Base-by-base conservation (phyloP, 2,329 filamentous ascomycete genomes). In the Lachnellula arida region DNA sequence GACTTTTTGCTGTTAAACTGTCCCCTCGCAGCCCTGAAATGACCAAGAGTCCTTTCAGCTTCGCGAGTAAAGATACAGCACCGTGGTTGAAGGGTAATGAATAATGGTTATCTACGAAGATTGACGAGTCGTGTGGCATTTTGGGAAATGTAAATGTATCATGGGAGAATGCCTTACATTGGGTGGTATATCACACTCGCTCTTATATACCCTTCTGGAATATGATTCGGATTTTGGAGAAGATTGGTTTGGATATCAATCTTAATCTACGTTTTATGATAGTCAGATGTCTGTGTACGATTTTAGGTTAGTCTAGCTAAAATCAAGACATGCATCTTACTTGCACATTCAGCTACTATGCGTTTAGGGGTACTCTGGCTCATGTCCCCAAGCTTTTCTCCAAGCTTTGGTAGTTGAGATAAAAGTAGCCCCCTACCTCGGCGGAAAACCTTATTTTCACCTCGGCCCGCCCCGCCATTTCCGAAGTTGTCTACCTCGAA, bases 1-100 rank as follows among this genome's bases (percentile, higher is more conserved):
- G 89, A 42, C 77, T 96, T 2, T 97, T 97, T 68, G 91, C 91
- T 0, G 80, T 96, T 51, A 91, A 90, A 1, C 84, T 96, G 74
- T 93, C 89, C 66, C 91, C 91, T 1, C 79, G 91, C 50, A 92
- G 89, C 65, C 91, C 91, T 0, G 91, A 95, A 63, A 91, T 94
- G 78, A 84, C 85, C 52, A 89, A 85, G 64, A 92, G 89, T 67
- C 91, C 91, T 0, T 97, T 96, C 68, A 84, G 81, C 64, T 73
- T 81, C 46, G 56, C 67, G 25, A 61, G 59, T 4, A 64, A 63
- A 53, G 66, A 70, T 49, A 65, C 64, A 25, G 62, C 61, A 23
- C 66, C 66, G 4, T 70, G 68, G 60, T 35, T 65, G 53, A 66
- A 64, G 53, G 54, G 49, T 40, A 53, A 57, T 46, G 54, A 62